Evolutionary conservation across 1,284 basidiomycete species (phyloP), one percentile per base, ranked within the genome.

Genomic region (Melampsora americana): DNA sequence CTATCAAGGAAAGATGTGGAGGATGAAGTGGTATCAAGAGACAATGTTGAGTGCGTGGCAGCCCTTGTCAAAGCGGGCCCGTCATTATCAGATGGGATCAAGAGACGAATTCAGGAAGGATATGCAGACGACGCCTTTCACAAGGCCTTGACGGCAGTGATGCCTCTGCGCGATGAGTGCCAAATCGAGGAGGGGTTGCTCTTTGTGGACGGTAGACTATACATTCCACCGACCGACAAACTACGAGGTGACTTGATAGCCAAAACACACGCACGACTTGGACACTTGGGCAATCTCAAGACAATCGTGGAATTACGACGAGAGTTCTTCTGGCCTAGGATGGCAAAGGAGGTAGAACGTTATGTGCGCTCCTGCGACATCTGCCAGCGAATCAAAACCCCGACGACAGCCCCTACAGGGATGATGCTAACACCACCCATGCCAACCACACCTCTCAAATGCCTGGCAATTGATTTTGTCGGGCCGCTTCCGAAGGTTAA

Each of bases 1-100:
- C 77, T 85, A 0, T 85, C 84, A 0, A 78, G 81, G 50, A 60
- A 23, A 44, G 68, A 70, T 28, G 26, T n/a, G 20, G 16, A 7
- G 23, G 68, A 70, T 53, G 35, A 35, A 35, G 35, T 35, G 35
- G 35, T 35, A 35, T 35, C 35, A 35, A 35, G 35, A 35, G 35
- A 35, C 35, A 35, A 35, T 35, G 35, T 35, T 35, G 35, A 35
- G 35, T 35, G 35, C 35, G 35, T 35, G 35, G 35, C 35, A 35
- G 35, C 35, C 35, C 35, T 35, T 35, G 35, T 35, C 35, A 9
- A 35, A 35, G 35, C 35, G 35, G 35, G 35, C 35, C 35, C 35
- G 35, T 35, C 35, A 35, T 35, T 9, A 35, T 35, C 35, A 35
- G 35, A 35, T 35, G 35, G 35, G 35, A 35, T 35, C 35, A 35